Evolutionary conservation across 371 early-diverging fungal genomes (phyloP), one percentile per base, ranked within the genome.

Genomic region (Capillidium heterosporum): DNA sequence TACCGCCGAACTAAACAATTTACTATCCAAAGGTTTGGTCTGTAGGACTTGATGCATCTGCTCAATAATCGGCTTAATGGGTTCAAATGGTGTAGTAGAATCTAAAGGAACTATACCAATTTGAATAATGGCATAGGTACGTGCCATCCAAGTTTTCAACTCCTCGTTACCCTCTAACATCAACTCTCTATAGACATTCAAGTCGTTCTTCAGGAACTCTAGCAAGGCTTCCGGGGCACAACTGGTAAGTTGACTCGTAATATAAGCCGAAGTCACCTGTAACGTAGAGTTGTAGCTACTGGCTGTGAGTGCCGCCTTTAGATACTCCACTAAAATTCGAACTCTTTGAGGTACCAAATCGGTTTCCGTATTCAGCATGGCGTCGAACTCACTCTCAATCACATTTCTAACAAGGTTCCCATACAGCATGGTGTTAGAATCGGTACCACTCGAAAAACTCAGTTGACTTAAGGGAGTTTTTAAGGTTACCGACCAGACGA

Each of bases 1-100:
- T 35, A 13, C 35, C 4, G 35, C 35, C 13, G 35, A 35, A 13
- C 35, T 35, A 48, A 73, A 84, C 0, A 90, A 88, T 1, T 87
- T 68, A 0, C 82, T 76, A 19, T 89, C 53, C 0, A 79, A 53
- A 0, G 82, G 63, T 1, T 90, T 91, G 54, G 85, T 81, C 15
- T 77, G 72, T 47, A 66, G 77, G 32, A 78, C 72, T 13, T 65
- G 65, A 1, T 56, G 67, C 15, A 21, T 62, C 69, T 58, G 49
- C 50, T 44, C 56, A 56, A 42, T 52, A 59, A 64, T 60, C n/a
- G 63, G 59, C 19, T 58, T 58, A 1, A 59, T 55, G n/a, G 63
- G 49, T n/a, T 62, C 60, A 21, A 63, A 43, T 26, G 50, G 50
- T 5, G 13, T 28, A 11, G 19, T 23, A 8, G 13, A 2, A 17